Evolutionary conservation across 768 basidiomycete genomes (phyloP), one percentile per base, ranked within the genome.

Genomic region (Paxillus ammoniavirescens): DNA sequence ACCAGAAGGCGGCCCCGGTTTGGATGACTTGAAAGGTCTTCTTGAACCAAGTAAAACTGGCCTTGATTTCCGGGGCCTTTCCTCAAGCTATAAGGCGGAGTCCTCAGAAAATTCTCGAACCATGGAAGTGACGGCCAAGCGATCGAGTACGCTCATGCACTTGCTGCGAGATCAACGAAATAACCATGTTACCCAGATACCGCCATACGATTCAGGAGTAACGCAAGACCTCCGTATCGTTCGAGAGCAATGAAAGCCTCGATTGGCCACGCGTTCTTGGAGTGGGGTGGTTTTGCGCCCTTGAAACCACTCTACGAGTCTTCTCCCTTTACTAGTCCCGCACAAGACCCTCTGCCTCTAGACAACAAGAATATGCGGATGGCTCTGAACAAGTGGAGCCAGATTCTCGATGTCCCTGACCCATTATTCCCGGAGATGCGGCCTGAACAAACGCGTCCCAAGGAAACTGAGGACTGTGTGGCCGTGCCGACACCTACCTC

Each of bases 301-400:
- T 55, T 72, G 40, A 54, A 62, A 18, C 68, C 69, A 5, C 66
- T 72, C 23, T 57, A 70, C 33, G 50, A 55, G 2, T 60, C 66
- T 40, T 70, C 69, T 31, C 69, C 69, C 15, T 70, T 65, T 51
- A 52, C 50, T 14, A 53, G 54, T 14, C 55, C 60, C 6, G 37
- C 57, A 5, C 58, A 23, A 26, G 62, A 65, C 2, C 57, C 12
- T 1, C 48, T 46, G 3, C 45, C 50, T 18, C 10, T 59, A 42
- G 68, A 69, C 38, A 65, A 45, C 55, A 51, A 53, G 35, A 51
- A 65, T 21, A 70, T 70, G 70, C 70, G 69, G 1, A 55, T 69
- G 49, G 58, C 66, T 12, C 38, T 70, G n/a, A 65, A 70, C 17
- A 70, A 70, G 30, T 70, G 69, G 69, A 68, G 69, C 35, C 69